phyloP scores from a whole-genome alignment of 2,329 filamentous ascomycete species.

The Talaromyces sp. region DNA sequence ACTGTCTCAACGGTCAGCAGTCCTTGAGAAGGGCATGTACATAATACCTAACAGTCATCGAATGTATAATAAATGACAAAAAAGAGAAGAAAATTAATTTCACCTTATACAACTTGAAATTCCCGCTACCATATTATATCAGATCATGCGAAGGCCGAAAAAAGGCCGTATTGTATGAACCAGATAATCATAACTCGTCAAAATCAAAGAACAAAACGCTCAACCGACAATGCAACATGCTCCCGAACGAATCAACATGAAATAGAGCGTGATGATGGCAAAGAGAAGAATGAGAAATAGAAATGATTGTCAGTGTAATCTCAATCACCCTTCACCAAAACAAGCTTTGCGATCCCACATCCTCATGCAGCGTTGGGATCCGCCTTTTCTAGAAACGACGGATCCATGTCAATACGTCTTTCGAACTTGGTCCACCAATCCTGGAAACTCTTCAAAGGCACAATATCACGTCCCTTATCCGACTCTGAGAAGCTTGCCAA shows the following conservation, averaged over 20 bases:
- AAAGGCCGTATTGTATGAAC: neutral
- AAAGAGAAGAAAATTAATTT: too few species aligned
- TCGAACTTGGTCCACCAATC: slow-evolving; percentile 99
- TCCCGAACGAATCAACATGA: neutral
- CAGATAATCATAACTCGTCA: neutral
- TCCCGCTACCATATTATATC: neutral
- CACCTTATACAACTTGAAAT: neutral
- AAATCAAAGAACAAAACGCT: neutral
- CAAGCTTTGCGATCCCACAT: too few species aligned
- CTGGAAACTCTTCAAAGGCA: slow-evolving; percentile 92
- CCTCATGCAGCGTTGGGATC: slow-evolving; percentile 45
- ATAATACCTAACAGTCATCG: too few species aligned
- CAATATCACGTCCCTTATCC: slow-evolving; percentile 73
- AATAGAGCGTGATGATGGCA: neutral
- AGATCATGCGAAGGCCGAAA: neutral
- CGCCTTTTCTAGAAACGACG: slow-evolving; percentile 80
- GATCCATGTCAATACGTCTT: slow-evolving; percentile 78
- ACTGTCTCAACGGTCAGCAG: too few species aligned
- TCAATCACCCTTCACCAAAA: too few species aligned
- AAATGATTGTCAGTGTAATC: too few species aligned
- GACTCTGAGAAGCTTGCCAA: slow-evolving; percentile 80
- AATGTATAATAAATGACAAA: too few species aligned
- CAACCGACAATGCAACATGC: slow-evolving; percentile 5
- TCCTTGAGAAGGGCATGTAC: too few species aligned
- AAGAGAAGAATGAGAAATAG: neutral